Evolutionary conservation across 768 basidiomycete species (phyloP).

Genomic region (Suillus variegatus): DNA sequence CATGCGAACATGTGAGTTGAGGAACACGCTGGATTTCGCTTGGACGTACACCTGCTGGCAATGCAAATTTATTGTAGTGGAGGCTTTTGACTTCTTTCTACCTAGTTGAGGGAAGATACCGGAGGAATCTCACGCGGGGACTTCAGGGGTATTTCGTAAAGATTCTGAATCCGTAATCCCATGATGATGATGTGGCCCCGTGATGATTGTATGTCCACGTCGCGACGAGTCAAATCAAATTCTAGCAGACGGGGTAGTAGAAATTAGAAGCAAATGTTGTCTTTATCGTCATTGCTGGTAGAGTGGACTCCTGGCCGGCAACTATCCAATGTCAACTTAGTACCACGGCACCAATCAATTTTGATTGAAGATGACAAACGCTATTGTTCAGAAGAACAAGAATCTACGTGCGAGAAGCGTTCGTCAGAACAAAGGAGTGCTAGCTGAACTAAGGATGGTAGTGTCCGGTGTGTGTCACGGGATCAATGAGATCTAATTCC

Average conservation of each 20-base stretch:
- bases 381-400: background rate
- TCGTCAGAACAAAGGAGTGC: background rate
- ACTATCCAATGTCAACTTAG: background rate
- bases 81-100: background rate
- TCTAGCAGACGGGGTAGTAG: background rate
- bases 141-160: background rate
- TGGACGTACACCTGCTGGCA: background rate
- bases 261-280: background rate
- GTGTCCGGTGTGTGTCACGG: constrained; percentile 20
- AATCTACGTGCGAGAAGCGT: constrained; percentile 1
- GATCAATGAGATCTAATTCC: constrained; percentile 64
- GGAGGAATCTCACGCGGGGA: background rate
- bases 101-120: background rate
- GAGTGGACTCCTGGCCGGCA: background rate
- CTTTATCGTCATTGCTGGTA: background rate
- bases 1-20: background rate
- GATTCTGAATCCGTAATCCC: background rate
- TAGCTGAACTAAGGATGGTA: background rate
- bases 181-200: no score
- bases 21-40: background rate
- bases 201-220: background rate
- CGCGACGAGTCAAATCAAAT: background rate
- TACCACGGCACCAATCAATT: no score
- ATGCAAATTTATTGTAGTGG: background rate
- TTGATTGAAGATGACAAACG: background rate